Evolutionary conservation across 148 eudicot species (phyloP).

Genomic region (Chenopodium berlandieri): DNA sequence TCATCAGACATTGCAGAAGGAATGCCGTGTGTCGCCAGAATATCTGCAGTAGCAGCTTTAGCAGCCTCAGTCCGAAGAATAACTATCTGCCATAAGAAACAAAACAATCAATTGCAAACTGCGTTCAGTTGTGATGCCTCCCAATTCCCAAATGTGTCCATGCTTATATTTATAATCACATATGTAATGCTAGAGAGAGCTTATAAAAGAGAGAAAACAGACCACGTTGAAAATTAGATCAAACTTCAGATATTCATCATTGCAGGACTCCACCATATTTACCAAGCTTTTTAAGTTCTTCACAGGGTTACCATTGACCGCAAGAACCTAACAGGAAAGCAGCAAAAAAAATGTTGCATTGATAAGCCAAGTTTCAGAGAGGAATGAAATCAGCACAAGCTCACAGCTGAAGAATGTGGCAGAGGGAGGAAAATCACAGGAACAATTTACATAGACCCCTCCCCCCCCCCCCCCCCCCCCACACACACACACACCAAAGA

Average conservation of each 20-base stretch:
- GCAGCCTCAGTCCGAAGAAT: constrained; percentile 70
- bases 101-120: not conserved
- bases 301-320: constrained; percentile 76
- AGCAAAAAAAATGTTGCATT: not conserved
- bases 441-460: not conserved
- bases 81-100: constrained; percentile 48
- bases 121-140: not conserved
- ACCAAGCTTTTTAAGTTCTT: constrained; percentile 82
- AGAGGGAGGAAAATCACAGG: not conserved
- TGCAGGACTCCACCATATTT: constrained; percentile 71
- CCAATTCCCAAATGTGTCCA: not conserved
- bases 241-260: constrained; percentile 77
- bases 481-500: not conserved
- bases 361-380: not conserved
- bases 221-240: constrained; percentile 79
- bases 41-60: constrained; percentile 76
- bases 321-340: constrained; percentile 51
- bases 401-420: not conserved
- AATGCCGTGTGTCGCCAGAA: constrained; percentile 72
- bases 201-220: not conserved
- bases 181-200: not conserved
- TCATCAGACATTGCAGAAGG: constrained; percentile 91
- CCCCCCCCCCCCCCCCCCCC: not conserved
- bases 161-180: not conserved
- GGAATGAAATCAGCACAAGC: not conserved